phyloP scores from a whole-genome alignment of 441 rosid genomes.

The Gossypium aridum region DNA sequence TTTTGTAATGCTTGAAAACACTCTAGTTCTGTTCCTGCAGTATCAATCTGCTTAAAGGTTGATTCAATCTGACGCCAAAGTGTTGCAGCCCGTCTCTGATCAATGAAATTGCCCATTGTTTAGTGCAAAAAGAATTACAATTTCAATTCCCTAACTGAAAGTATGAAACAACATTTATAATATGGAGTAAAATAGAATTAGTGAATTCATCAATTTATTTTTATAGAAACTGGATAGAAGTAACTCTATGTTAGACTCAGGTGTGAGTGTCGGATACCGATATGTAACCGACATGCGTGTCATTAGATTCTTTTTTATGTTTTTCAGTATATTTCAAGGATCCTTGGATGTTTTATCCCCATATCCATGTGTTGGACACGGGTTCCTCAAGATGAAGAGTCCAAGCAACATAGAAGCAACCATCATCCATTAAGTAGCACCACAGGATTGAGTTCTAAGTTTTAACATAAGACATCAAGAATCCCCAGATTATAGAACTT shows the following conservation, averaged over 20 bases:
- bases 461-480: no score
- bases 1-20: constrained; percentile 87
- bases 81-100: constrained; percentile 67
- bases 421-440: background rate
- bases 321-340: no score
- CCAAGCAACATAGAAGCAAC: background rate
- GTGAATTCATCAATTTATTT: background rate
- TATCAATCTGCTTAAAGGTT: constrained; percentile 75
- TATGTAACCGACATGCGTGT: no score
- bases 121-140: background rate
- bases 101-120: background rate
- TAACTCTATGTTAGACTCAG: background rate
- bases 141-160: background rate
- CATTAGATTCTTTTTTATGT: no score
- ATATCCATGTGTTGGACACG: no score
- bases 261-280: no score
- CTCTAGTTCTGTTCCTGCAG: constrained; percentile 84
- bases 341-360: no score
- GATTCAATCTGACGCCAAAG: constrained; percentile 75
- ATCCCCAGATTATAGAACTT: no score
- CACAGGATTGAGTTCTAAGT: background rate
- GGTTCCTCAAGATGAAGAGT: no score
- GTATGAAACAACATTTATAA: background rate
- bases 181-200: background rate
- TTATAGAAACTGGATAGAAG: background rate